Base-by-base conservation (phyloP, 2,329 filamentous ascomycete species). In the Lasiodiplodia theobromae region DNA sequence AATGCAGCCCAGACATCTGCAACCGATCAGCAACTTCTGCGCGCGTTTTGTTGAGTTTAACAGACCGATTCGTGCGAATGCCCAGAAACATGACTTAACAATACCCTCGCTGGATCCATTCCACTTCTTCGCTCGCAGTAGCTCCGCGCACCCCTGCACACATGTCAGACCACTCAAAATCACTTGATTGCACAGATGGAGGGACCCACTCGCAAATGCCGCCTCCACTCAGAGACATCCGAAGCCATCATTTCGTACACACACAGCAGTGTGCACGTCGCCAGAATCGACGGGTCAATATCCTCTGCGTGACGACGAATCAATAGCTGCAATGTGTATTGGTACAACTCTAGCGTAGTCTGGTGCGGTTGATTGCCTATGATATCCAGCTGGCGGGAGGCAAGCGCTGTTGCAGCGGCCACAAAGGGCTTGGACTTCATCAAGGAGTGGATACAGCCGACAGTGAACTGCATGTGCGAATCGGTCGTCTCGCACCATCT, bases 231-330 rank as follows among this genome's bases (percentile, higher is more conserved):
- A 8, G 16, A 12, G 2, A 64, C 60, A 0, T 25, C 16, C 3
- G 60, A 64, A 8, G n/a, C 21, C 44, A 64, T 64, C 60, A 64
- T 64, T 11, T 64, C 60, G n/a, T 31, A 64, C 3, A 64, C 60
- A 21, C 60, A 64, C 11, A 64, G 60, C 18, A 64, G 11, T 5
- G 34, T 28, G 44, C 60, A 64, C 16, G 23, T 64, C 5, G 49
- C 49, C 7, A 64, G 44, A 4, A 52, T 37, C 23, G 60, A 64
- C 16, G 44, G 10, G 34, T 64, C 44, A 3, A 64, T 7, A 38
- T 34, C 49, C 14, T 37, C 60, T n/a, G 60, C 21, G n/a, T 12
- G 44, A 8, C 60, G 23, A 2, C 34, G 23, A 3, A 64, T 64
- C 37, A 64, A 28, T 3, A n/a, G n/a, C 28, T 23, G 23, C 5